Evolutionary conservation across 2,329 filamentous ascomycete species (phyloP), one percentile per base, ranked within the genome.

Genomic region (Cladosporium austrohemisphaericum): DNA sequence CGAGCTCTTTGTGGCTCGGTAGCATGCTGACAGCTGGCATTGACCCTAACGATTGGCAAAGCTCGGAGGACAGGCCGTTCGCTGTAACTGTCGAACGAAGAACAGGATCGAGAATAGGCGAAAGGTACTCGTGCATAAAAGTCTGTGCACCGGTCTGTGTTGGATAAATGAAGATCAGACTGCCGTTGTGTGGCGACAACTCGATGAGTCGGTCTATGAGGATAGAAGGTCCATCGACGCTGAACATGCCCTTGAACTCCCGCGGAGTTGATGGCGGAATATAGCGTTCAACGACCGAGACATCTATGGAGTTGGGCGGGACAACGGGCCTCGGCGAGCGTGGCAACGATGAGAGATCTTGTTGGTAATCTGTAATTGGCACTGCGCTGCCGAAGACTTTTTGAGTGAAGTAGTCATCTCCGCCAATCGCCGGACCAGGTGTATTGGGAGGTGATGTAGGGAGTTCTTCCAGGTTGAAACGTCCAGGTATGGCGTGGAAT

Each of bases 341-440:
- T 7, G 76, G 71, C 3, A 75, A 63, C 14, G 74, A 70, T 37
- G 70, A 71, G 5, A 72, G 71, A 53, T 78, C 75, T 53, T 78
- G 72, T 55, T 80, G 76, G 61, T 81, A 81, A 36, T 79, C 76
- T 4, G 75, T 72, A 4, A 82, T 78, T 0, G 76, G 73, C 7
- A 82, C 80, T 2, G 80, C 81, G 58, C 76, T 81, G 51, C 81
- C 78, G 59, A 83, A 84, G 16, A 83, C 71, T 29, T 77, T 81
- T 44, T 69, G 71, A 37, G 76, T 80, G 63, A 85, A 84, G 62
- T 84, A 84, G 51, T 82, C 79, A 23, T 81, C 76, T 23, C 73
- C 73, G 16, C 72, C 72, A 28, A 75, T 70, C 1, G 69, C 65
- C 4, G 70, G 71, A 8, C 71, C 73, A 10, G 81, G 81, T 2